Base-by-base conservation (phyloP, 2,329 filamentous ascomycete species). In the Byssochlamys sp. region DNA sequence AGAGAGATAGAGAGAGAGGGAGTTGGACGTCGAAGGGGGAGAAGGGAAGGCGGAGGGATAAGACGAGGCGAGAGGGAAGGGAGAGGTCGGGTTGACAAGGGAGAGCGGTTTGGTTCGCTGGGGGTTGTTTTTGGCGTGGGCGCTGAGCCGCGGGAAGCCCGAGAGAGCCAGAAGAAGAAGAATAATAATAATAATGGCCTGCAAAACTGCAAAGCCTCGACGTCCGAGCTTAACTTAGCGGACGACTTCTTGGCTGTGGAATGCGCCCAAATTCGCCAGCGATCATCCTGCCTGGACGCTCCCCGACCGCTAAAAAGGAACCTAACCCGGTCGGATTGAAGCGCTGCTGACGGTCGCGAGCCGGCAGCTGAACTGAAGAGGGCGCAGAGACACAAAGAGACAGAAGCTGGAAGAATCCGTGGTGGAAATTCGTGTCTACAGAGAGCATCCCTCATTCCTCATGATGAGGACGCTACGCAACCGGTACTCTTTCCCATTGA, bases 21-120 rank as follows among this genome's bases (percentile, higher is more conserved):
- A 48, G 56, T 45, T 45, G 26, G 52, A 55, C 54, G 55, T 49
- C 19, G 53, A 57, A 54, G 57, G 49, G 19, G 54, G 55, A 39
- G 53, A 55, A 31, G 53, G 58, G 49, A 35, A 55, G 48, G 55
- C 53, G 58, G 51, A 52, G 54, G 33, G 52, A 45, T 19, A 58
- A 50, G 50, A 53, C 50, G n/a, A 57, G 52, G 49, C 45, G 55
- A 57, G 28, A 45, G 31, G 49, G 51, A 51, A 28, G 49, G 49
- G 45, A 19, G 45, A 49, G 49, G 49, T 28, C 27, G 24, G 11
- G 29, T 7, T n/a, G 35, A 24, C 39, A 19, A 45, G 39, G 39
- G 39, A 45, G 39, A 45, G 39, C 39, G n/a, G 39, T 45, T 19
- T 45, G 39, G 35, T 4, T 19, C 14, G 4, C 4, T 11, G 6